Conservation (phyloP, 2,329 filamentous ascomycete genomes). For the Colletotrichum zoysiae region DNA sequence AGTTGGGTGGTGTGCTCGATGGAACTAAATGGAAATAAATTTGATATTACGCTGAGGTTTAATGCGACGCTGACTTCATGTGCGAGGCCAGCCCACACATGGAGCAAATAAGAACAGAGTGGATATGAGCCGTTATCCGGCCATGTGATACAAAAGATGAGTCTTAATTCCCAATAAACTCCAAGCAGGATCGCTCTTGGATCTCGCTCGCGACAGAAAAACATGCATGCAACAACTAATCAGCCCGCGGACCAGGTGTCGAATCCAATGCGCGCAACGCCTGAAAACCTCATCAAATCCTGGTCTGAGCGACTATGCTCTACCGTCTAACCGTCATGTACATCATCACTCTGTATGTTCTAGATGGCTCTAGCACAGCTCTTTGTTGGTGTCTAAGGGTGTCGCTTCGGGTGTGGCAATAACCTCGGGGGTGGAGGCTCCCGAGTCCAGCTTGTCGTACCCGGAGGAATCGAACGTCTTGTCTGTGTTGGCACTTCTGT, state of each 20-base stretch:
- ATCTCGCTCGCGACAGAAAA: conserved; percentile 15
- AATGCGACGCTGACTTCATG: not conserved
- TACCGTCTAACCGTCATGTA: conserved; percentile 20
- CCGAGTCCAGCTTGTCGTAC: conserved; percentile 42
- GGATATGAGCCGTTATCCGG: not conserved
- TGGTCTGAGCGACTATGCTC: not conserved
- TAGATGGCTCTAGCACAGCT: conserved; percentile 30
- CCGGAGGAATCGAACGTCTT: conserved; percentile 38
- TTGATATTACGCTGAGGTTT: not conserved
- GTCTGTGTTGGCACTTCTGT: conserved; percentile 23
- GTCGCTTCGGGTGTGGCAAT: conserved; percentile 49
- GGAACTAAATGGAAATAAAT: too few relatives aligned
- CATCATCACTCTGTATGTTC: conserved; percentile 16
- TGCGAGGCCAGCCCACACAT: conserved; percentile 5
- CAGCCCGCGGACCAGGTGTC: not conserved
- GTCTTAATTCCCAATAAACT: not conserved
- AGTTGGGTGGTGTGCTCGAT: not conserved
- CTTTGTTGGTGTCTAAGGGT: conserved; percentile 48
- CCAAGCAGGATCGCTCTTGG: not conserved
- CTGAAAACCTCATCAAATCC: conserved; percentile 1
- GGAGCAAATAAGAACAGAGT: not conserved
- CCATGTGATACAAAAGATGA: conserved; percentile 10
- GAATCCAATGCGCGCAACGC: conserved; percentile 5
- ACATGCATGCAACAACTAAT: not conserved
- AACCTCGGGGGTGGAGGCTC: conserved; percentile 37